Evolutionary conservation across 2,329 filamentous ascomycete genomes (phyloP), one percentile per base, ranked within the genome.

Genomic region (Phialophora macrospora): DNA sequence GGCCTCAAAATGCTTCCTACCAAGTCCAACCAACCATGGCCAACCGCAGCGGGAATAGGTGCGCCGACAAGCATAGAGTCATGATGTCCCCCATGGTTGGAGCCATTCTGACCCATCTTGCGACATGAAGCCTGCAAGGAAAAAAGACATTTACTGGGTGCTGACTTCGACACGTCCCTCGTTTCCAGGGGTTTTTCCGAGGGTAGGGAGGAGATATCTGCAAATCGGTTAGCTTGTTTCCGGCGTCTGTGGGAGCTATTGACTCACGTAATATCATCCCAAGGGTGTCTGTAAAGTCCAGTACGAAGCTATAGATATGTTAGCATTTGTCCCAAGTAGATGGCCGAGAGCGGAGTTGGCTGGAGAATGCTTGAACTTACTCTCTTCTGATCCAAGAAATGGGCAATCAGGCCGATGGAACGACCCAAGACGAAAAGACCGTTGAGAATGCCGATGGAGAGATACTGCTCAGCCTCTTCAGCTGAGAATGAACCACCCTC

Each of bases 381-480:
- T 82, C 95, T 89, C 93, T 99, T 99, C 88, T 99, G 95, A 84
- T 99, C 95, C 75, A 99, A 89, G 87, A 94, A 98, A 83, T 99
- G 95, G 77, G 95, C 95, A 90, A 99, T 99, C 73, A 99, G 87
- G 91, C 95, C 95, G 77, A 99, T 99, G 80, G 88, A 92, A 78
- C 95, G 91, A 77, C 95, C 95, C 68, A 99, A 88, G 55, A 99
- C 95, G 86, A 99, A 99, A 68, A 99, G 91, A 85, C 95, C 95
- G 87, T 99, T 99, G 75, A 99, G 89, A 56, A 99, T 95, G 87
- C 95, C 95, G 93, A 98, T 99, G 81, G 89, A 88, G 78, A 99
- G 89, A 87, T 99, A 99, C 81, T 99, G 95, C 83, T 99, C 95
- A 60, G 93, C 93, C 85, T 99, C 95, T 82, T 99, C 95, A 56